A percentile compares a stretch with the other conserved stretches of the same genome.
These are phyloP conservation scores for Fraxinus platypoda DNA, from an alignment of 305 asterid species.

Conservation along the genomic window DNA sequence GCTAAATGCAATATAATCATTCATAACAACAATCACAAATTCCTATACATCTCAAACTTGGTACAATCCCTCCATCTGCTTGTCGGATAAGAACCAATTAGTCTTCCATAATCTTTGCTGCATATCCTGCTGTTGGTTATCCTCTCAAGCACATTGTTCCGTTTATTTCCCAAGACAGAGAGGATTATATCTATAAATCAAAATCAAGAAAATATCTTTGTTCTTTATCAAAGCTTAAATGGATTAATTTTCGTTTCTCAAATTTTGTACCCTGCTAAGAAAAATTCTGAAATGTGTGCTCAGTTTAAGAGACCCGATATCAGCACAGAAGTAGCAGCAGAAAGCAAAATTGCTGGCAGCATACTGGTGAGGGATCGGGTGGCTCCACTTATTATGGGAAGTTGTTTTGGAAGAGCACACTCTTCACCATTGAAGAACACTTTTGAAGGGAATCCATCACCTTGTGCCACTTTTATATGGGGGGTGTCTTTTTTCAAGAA, in stretches of 20 bases:
- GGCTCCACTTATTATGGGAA: slow-evolving; percentile 39
- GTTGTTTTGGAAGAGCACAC: slow-evolving; percentile 59
- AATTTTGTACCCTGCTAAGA: not conserved
- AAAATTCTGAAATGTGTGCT: not conserved
- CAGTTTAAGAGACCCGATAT: slow-evolving; percentile 38
- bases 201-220: not conserved
- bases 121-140: not conserved
- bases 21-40: not conserved
- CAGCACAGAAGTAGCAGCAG: slow-evolving; percentile 36
- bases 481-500: slow-evolving; percentile 52
- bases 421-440: slow-evolving; percentile 84
- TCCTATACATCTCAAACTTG: slow-evolving; percentile 2
- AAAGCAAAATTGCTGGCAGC: slow-evolving; percentile 35
- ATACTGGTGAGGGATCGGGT: slow-evolving; percentile 22
- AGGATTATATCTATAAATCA: not conserved
- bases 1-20: not conserved
- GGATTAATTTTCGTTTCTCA: not conserved
- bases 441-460: slow-evolving; percentile 83
- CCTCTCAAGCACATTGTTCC: not conserved
- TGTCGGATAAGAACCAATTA: not conserved
- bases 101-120: not conserved
- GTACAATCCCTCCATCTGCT: slow-evolving; percentile 2
- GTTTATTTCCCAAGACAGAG: not conserved
- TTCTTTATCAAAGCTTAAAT: not conserved
- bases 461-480: slow-evolving; percentile 35